A percentile compares a stretch with the other conserved stretches of the same genome.
phyloP scores from a whole-genome alignment of 2,329 filamentous ascomycete genomes.

The Microthyrium microscopicum region DNA sequence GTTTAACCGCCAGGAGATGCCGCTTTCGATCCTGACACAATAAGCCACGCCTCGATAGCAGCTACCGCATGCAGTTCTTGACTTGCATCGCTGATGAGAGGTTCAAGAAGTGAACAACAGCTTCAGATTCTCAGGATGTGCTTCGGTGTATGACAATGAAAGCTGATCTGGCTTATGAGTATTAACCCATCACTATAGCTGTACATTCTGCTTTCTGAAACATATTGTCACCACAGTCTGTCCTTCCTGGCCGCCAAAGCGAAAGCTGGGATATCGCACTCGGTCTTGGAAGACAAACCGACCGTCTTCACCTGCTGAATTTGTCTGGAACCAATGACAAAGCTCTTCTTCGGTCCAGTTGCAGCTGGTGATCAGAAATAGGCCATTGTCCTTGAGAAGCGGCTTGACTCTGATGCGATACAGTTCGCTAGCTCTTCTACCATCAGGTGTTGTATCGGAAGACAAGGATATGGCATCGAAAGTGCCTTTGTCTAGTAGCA shows the following conservation, averaged over 20 bases:
- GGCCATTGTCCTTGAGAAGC: slow-evolving; percentile 46
- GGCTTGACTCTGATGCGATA: slow-evolving; percentile 54
- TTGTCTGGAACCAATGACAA: slow-evolving; percentile 48
- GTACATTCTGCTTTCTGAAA: slow-evolving; percentile 4
- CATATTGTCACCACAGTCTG: slow-evolving; percentile 64
- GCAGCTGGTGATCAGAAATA: slow-evolving; percentile 81
- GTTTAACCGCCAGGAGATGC: too few species aligned
- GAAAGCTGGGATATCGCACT: slow-evolving; percentile 72
- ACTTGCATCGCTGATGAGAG: too few species aligned
- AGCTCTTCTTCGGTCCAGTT: slow-evolving; percentile 95
- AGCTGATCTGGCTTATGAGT: too few species aligned
- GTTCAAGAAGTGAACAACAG: too few species aligned
- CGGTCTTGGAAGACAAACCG: slow-evolving; percentile 45
- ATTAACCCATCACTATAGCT: too few species aligned
- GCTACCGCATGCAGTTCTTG: too few species aligned
- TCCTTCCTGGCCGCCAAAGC: slow-evolving; percentile 75
- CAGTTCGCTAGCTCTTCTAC: slow-evolving; percentile 50
- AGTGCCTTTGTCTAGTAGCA: slow-evolving; percentile 94
- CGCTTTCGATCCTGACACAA: too few species aligned
- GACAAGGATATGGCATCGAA: slow-evolving; percentile 82
- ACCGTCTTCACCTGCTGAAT: slow-evolving; percentile 27
- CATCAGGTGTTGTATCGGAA: slow-evolving; percentile 40
- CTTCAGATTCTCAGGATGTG: too few species aligned
- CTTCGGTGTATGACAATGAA: too few species aligned
- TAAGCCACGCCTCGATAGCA: too few species aligned